phyloP scores from a whole-genome alignment of 78 protist species.

The Pigoraptor vietnamica region DNA sequence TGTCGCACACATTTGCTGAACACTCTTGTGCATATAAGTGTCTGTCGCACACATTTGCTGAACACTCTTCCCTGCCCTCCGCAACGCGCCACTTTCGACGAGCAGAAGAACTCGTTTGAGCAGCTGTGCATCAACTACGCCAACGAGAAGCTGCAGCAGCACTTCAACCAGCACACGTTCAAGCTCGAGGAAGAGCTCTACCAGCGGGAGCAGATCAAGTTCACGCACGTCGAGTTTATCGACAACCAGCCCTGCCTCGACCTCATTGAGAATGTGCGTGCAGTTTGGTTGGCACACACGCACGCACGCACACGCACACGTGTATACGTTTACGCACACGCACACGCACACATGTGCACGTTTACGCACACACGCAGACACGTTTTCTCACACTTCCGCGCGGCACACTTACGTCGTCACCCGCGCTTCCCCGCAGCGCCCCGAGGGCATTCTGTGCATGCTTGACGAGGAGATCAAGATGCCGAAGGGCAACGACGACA shows the following conservation, averaged over 20 bases:
- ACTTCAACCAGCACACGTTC: slow-evolving; percentile 71
- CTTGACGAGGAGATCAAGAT: slow-evolving; percentile 16
- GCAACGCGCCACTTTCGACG: neutral
- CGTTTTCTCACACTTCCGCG: neutral
- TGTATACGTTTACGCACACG: neutral
- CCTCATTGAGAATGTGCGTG: slow-evolving; percentile 22
- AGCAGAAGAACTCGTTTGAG: slow-evolving; percentile 61
- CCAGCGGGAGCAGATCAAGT: slow-evolving; percentile 35
- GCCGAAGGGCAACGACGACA: slow-evolving; percentile 27
- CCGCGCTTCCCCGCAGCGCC: neutral
- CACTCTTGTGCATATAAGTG: too few relatives aligned
- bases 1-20: neutral
- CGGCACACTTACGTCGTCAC: too few relatives aligned
- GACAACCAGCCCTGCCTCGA: slow-evolving; percentile 20
- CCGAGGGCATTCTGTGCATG: neutral
- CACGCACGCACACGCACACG: neutral
- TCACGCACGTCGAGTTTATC: slow-evolving; percentile 24
- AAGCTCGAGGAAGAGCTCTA: slow-evolving; percentile 38
- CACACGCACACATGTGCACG: neutral
- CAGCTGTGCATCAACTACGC: slow-evolving; percentile 86
- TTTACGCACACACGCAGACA: neutral
- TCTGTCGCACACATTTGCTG: neutral
- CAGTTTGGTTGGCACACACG: too few relatives aligned
- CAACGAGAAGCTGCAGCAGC: slow-evolving; percentile 83
- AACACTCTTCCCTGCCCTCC: too few relatives aligned